Base-by-base conservation (phyloP, 371 early-diverging fungal genomes). In the Circinella umbellata region DNA sequence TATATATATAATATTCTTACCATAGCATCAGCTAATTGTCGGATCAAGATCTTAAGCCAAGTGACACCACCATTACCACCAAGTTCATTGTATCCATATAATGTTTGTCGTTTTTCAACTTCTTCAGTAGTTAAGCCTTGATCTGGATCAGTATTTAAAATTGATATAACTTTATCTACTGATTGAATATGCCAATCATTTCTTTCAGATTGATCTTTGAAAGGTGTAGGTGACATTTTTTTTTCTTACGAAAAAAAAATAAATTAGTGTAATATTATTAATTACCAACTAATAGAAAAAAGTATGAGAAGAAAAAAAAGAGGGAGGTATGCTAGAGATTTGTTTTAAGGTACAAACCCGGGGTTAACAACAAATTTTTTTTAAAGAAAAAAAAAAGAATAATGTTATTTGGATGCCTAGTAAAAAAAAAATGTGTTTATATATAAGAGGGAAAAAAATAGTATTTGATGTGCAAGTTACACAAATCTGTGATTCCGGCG, bases 1-100 rank as follows among this genome's bases (percentile, higher is more conserved):
- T 7, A 4, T 36, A n/a, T 60, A 34, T 61, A 63, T 6, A 95
- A 80, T 65, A 95, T 91, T 4, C 95, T 64, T 13, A 93, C 90
- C 94, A 96, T 91, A 67, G 93, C 86, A 70, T 96, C 95, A 65
- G 90, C 80, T 49, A 95, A 74, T 70, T 96, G 95, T 39, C 86
- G 83, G 74, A 92, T 66, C n/a, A 95, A 69, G 72, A 95, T 85
- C 72, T 86, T 89, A 67, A 88, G 72, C 13, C 86, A 80, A 74
- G 78, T 78, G 67, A 93, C 77, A 74, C 92, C 83, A 69, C 92
- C 80, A 83, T 91, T 79, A 76, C 95, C 82, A 68, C 78, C 75
- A 74, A 96, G 84, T 73, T 88, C 86, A 82, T 96, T 96, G 39
- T 73, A 70, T 2, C 94, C 94, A 69, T 90, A 84, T 47, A 89